Evolutionary conservation across 768 basidiomycete genomes (phyloP).

Genomic region (Heimioporus sp.): DNA sequence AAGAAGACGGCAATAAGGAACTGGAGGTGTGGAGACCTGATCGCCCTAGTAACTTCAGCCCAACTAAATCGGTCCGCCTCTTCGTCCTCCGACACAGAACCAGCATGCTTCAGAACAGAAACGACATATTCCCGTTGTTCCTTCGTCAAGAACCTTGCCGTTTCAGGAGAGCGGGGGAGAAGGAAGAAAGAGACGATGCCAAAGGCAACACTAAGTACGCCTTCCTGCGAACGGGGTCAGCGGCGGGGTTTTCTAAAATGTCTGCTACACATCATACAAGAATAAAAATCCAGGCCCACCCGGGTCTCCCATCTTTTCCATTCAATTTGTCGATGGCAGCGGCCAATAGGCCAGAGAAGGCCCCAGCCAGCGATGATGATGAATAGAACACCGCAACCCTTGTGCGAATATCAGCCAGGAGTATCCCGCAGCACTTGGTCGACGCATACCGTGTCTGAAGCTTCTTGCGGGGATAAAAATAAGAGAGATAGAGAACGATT

Average conservation of each 20-base stretch:
- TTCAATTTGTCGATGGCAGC: conserved; percentile 56
- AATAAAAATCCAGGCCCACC: conserved; percentile 65
- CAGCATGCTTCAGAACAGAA: conserved; percentile 16
- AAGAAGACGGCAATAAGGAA: conserved; percentile 51
- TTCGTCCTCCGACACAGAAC: conserved; percentile 40
- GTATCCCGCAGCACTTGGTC: neutral
- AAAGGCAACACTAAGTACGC: conserved; percentile 58
- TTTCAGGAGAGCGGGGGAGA: conserved; percentile 42
- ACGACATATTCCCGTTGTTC: conserved; percentile 50
- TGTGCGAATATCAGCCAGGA: neutral
- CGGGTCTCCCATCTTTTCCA: conserved; percentile 46
- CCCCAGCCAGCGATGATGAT: conserved; percentile 50
- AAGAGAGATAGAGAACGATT: conserved; percentile 54
- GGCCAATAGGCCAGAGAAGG: conserved; percentile 63
- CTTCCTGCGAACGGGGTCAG: conserved; percentile 38
- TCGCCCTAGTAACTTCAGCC: conserved; percentile 49
- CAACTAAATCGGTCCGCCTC: conserved; percentile 51
- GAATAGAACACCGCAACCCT: conserved; percentile 40
- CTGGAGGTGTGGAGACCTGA: conserved; percentile 55
- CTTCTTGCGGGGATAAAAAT: conserved; percentile 36
- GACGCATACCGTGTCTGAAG: conserved; percentile 19
- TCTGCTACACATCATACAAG: conserved; percentile 30
- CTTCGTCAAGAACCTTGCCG: conserved; percentile 49
- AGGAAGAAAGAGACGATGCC: conserved; percentile 51
- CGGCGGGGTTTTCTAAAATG: neutral